These are phyloP conservation scores for Saprolegnia diclina DNA, from an alignment of 352 stramenopile genomes.

Conservation along the genomic window DNA sequence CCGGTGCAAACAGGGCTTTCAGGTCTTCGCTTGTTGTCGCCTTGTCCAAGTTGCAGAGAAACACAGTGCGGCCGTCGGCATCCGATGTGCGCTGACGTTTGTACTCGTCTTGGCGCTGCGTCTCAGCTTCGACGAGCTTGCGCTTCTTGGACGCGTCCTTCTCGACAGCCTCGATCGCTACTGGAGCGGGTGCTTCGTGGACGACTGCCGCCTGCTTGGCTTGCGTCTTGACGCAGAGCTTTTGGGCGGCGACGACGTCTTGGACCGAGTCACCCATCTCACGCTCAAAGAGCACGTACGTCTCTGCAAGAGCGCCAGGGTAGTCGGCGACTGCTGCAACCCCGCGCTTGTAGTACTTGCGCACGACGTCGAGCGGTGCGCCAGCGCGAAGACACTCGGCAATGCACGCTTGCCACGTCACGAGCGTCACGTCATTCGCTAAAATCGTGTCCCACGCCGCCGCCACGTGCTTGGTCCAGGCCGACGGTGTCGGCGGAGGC, in stretches of 20 bases:
- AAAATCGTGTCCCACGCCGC: slow-evolving; percentile 6
- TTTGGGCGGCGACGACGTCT: not conserved
- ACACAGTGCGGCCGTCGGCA: slow-evolving; percentile 1
- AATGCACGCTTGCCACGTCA: slow-evolving; percentile 11
- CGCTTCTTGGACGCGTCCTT: slow-evolving; percentile 4
- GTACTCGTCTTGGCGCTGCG: slow-evolving; percentile 11
- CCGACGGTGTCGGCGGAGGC: not conserved
- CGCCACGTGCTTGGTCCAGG: not conserved
- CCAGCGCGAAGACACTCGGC: slow-evolving; percentile 12
- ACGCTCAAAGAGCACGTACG: slow-evolving; percentile 13
- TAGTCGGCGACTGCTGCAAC: slow-evolving; percentile 2
- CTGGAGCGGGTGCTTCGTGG: not conserved
- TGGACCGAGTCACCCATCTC: slow-evolving; percentile 13
- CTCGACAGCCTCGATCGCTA: not conserved
- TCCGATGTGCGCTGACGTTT: slow-evolving; percentile 1
- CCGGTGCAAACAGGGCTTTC: not conserved
- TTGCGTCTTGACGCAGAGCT: not conserved
- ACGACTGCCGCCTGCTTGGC: not conserved
- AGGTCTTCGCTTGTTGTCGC: slow-evolving; percentile 5
- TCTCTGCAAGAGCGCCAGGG: slow-evolving; percentile 2
- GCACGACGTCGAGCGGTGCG: not conserved
- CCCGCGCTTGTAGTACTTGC: slow-evolving; percentile 12
- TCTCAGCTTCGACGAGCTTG: not conserved
- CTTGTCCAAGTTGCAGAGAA: slow-evolving; percentile 20
- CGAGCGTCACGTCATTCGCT: not conserved